Evolutionary conservation across 1,139 yeast species (phyloP).

Genomic region (Yamadazyma songkhlaensis): DNA sequence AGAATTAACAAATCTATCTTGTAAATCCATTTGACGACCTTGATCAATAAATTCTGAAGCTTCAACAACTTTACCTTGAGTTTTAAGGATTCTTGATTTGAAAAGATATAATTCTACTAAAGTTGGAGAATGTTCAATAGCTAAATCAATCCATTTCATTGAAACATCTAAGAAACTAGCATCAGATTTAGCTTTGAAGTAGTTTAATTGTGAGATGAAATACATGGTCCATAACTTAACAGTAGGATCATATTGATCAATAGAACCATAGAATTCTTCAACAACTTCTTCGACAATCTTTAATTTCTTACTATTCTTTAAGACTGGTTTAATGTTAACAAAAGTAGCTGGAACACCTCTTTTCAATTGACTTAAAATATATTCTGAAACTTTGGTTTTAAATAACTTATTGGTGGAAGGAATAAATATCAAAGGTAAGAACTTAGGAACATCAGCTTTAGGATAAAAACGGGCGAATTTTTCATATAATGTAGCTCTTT

Average conservation of each 20-base stretch:
- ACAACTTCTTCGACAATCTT: slow-evolving; percentile 54
- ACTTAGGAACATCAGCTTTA: slow-evolving; percentile 74
- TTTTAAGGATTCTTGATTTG: slow-evolving; percentile 80
- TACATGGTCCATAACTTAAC: slow-evolving; percentile 72
- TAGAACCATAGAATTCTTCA: slow-evolving; percentile 38
- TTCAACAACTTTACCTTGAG: slow-evolving; percentile 52
- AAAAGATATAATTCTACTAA: slow-evolving; percentile 77
- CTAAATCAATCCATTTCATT: slow-evolving; percentile 53
- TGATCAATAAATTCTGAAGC: slow-evolving; percentile 67
- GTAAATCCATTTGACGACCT: slow-evolving; percentile 77
- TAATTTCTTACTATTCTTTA: slow-evolving; percentile 49
- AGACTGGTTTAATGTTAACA: slow-evolving; percentile 79
- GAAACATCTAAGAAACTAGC: slow-evolving; percentile 51
- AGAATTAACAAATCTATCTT: slow-evolving; percentile 88
- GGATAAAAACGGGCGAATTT: slow-evolving; percentile 73
- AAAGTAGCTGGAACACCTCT: slow-evolving; percentile 92
- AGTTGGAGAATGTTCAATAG: slow-evolving; percentile 75
- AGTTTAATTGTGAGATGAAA: slow-evolving; percentile 78
- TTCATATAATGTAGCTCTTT: slow-evolving; percentile 57
- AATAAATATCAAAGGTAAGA: slow-evolving; percentile 73
- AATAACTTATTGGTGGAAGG: slow-evolving; percentile 51
- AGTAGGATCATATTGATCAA: slow-evolving; percentile 44
- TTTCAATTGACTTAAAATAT: slow-evolving; percentile 59
- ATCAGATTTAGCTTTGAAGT: slow-evolving; percentile 33
- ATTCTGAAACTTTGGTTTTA: slow-evolving; percentile 42